Base-by-base conservation (phyloP, 2,329 filamentous ascomycete species). In the Chaetothyriales sp. region DNA sequence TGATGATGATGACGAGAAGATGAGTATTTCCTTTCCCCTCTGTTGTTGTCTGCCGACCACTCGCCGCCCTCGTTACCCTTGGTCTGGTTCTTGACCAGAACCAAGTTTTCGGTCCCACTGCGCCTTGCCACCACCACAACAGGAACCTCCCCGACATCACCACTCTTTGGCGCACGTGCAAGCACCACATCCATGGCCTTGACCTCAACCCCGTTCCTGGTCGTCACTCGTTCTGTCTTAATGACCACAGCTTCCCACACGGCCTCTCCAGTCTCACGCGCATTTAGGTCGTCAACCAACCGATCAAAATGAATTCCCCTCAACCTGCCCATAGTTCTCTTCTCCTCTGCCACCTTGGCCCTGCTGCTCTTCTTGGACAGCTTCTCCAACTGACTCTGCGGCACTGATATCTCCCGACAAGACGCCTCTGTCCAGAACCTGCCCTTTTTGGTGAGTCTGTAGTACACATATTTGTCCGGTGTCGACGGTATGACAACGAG, bases 111-210 rank as follows among this genome's bases (percentile, higher is more conserved):
- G 26, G 32, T 48, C 32, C 5, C 10, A 15, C 32, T 5, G 10
- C 10, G 10, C 5, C 32, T 4, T 12, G 12, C 32, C 32, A 5
- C 15, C 12, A 15, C 32, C 32, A 39, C 32, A 15, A 15, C 12
- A 6, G 22, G 3, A 3, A 3, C 6, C 22, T 25, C 6, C 3
- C 22, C 22, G 3, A 25, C 6, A 25, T 6, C 22, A 25, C 22
- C 22, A 39, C 32, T 15, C 1, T 39, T 39, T 15, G 32, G 32
- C 15, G 15, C 32, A 39, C 53, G 44, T n/a, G 48, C 51, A 9
- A 57, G 50, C 18, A 57, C 55, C n/a, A 57, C 44, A 20, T 57
- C 55, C 55, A 57, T 57, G 15, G 54, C 53, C 3, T 53, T 53
- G 1, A 57, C 53, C 44, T 52, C 49, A 44, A 53, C 43, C 4